Base-by-base conservation (phyloP, 257 asterid species). In the Solanum lycopersicoides region DNA sequence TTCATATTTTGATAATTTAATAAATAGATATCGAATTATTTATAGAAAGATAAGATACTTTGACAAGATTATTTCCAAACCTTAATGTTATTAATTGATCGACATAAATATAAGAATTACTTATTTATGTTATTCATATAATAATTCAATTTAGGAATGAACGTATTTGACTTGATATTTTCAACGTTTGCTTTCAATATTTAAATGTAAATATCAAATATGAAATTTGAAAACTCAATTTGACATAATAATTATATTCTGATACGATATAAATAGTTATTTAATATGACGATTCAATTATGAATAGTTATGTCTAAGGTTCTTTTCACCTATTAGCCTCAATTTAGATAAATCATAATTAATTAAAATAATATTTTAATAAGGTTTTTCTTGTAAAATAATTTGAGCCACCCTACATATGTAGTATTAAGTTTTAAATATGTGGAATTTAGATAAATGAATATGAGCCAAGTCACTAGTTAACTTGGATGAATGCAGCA, bases 321-420 rank as follows among this genome's bases (percentile, higher is more conserved):
- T 13, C 68, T 60, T 12, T 60, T 30, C 68, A 60, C 5, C 14
- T 60, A 60, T 9, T 53, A 6, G 2, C n/a, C 23, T 53, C 63
- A 50, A 60, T 60, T 23, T 23, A 1, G 16, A 63, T 3, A 11
- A 63, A 63, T n/a, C 32, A n/a, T 11, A 63, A 63, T n/a, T 12
- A 1, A 63, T 63, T n/a, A 8, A 63, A n/a, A n/a, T n/a, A n/a
- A 13, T 0, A 63, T 1, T 4, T 50, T 50, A 16, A 2, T 50
- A 37, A 50, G 6, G 21, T 4, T 6, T 15, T 15, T 50, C 14
- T 50, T 50, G 18, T 50, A 6, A 15, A 50, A 2, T 50, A 15
- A 50, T 50, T 50, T 15, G 9, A 50, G 21, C 18, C 2, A 2
- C 1, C 0, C 16, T 5, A 6, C 1, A 6, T 15, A 6, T 2